Percentiles rank a stretch among this genome's conserved stretches.
Conservation (phyloP, 177 flowering plant species). For the Vitis hybrid region DNA sequence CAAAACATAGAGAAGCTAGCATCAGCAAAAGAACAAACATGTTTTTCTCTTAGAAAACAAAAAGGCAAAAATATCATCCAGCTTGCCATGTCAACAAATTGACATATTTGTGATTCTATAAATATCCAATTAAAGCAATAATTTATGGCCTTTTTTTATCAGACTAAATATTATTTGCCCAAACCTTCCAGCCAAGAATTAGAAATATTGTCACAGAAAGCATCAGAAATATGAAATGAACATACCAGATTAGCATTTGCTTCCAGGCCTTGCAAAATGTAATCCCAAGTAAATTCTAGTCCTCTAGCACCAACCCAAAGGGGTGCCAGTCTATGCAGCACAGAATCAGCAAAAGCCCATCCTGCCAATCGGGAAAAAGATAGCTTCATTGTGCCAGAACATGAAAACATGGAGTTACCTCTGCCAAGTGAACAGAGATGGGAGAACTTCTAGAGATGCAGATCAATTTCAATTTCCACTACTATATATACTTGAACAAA, state of each 20-base stretch:
- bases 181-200: neutral
- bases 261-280: slow-evolving; percentile 92
- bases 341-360: slow-evolving; percentile 99
- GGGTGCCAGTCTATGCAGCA: slow-evolving; percentile 91
- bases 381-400: neutral
- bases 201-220: neutral
- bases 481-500: no score
- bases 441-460: neutral
- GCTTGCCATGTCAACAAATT: neutral
- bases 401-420: neutral
- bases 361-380: slow-evolving; percentile 45
- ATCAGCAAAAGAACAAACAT: neutral
- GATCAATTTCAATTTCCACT: neutral
- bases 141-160: neutral
- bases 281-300: slow-evolving; percentile 96
- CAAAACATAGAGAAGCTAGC: slow-evolving; percentile 5
- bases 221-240: slow-evolving; percentile 2
- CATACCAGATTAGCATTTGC: slow-evolving; percentile 96
- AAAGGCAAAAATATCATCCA: neutral
- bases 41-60: neutral
- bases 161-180: neutral
- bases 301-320: slow-evolving; percentile 99
- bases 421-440: neutral
- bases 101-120: neutral
- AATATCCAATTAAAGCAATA: neutral